Base-by-base conservation (phyloP, 2,329 filamentous ascomycete species). In the Penicillium occitanis region DNA sequence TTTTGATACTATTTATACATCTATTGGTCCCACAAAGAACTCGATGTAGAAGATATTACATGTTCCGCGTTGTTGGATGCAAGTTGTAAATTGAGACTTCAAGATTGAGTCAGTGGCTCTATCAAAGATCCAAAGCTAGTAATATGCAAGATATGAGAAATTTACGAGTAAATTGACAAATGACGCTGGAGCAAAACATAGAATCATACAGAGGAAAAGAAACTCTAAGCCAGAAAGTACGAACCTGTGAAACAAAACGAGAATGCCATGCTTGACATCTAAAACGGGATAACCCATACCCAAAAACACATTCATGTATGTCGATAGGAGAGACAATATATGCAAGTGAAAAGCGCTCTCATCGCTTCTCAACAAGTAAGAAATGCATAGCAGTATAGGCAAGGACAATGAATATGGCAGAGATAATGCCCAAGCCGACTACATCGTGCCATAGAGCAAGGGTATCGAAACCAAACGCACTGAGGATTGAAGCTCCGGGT, bases 371-470 rank as follows among this genome's bases (percentile, higher is more conserved):
- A 25, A 99, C 88, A 58, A 99, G 87, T 73, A 99, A 80, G 68
- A 98, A 80, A 81, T 99, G 95, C 92, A 99, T 96, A 17, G 94
- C 93, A 35, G 81, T 83, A 77, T 98, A 99, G 6, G 95, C 94
- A 70, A 98, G 83, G 53, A 97, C 80, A 59, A 98, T 88, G 74
- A 98, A 99, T 0, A 87, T 85, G 0, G 86, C 90, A 1, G 90
- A 92, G 78, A 97, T 96, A 11, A 95, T 83, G 5, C 87, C 92
- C 14, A 99, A 81, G 57, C 92, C 93, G 61, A 90, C 82, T 30
- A 95, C 88, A 77, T 99, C 95, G 53, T 82, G 81, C 93, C 93
- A 97, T 65, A 97, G 84, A 0, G 92, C 92, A 67, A 88, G 83
- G 33, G 93, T 96, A 74, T 97, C 86, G 77, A 99, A 99, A 0